Percentiles rank a stretch among this genome's conserved stretches.
These are phyloP conservation scores for Onygenales sp. DNA, from an alignment of 2,329 filamentous ascomycete species.

Conservation along the genomic window DNA sequence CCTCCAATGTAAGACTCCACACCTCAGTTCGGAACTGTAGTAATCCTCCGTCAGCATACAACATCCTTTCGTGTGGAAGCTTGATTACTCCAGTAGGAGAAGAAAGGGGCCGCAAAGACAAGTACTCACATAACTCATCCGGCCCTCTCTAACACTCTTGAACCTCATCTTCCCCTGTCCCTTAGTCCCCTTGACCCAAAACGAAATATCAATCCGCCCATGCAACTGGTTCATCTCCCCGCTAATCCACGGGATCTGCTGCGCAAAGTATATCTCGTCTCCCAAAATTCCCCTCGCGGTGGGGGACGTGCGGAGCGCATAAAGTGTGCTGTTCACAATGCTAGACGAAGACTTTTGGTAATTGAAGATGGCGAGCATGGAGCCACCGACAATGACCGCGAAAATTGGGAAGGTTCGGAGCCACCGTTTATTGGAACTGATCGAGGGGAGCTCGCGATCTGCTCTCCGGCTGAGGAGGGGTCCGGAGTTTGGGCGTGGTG, in stretches of 20 bases:
- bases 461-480: constrained; percentile 43
- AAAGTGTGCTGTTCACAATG: constrained; percentile 78
- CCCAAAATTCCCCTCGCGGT: constrained; percentile 69
- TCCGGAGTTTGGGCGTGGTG: constrained; percentile 41
- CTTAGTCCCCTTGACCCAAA: constrained; percentile 74
- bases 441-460: constrained; percentile 43
- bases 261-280: constrained; percentile 74
- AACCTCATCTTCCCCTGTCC: constrained; percentile 68
- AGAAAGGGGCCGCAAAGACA: constrained; percentile 6
- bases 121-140: constrained; percentile 47
- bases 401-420: constrained; percentile 72
- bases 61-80: constrained; percentile 24
- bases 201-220: constrained; percentile 78
- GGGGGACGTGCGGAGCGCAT: constrained; percentile 74
- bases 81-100: constrained; percentile 1
- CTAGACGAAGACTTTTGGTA: constrained; percentile 92
- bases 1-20: constrained; percentile 71
- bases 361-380: constrained; percentile 89
- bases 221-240: constrained; percentile 90
- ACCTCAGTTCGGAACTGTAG: constrained; percentile 71
- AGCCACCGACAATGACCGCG: constrained; percentile 57
- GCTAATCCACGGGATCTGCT: constrained; percentile 72
- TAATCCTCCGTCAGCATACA: constrained; percentile 1
- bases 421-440: constrained; percentile 50
- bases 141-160: constrained; percentile 60